Conservation (phyloP, 768 basidiomycete species). For the Podaxis carcinomalis region DNA sequence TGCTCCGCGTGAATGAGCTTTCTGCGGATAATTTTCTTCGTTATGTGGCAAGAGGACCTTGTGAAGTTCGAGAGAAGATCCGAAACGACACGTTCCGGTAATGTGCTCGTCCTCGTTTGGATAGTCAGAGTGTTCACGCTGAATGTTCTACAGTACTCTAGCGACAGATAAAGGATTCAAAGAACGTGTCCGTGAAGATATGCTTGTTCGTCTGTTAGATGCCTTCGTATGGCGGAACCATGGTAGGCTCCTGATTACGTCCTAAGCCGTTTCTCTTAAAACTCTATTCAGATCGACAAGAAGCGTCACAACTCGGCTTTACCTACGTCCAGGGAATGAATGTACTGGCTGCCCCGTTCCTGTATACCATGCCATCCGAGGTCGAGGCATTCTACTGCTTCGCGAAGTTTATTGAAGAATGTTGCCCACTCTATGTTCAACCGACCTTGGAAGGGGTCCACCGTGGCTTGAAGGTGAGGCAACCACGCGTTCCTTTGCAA, state of each 20-base stretch:
- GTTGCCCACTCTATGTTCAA: slow-evolving; percentile 94
- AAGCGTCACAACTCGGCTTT: slow-evolving; percentile 77
- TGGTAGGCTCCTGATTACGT: slow-evolving; percentile 39
- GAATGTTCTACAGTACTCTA: slow-evolving; percentile 55
- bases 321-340: slow-evolving; percentile 99
- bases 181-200: slow-evolving; percentile 93
- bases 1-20: slow-evolving; percentile 76
- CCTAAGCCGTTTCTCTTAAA: not conserved
- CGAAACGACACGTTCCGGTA: slow-evolving; percentile 96
- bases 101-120: not conserved
- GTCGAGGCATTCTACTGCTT: slow-evolving; percentile 99
- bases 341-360: slow-evolving; percentile 94
- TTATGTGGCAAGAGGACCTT: slow-evolving; percentile 81
- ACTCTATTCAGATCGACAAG: slow-evolving; percentile 57
- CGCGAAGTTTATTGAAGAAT: slow-evolving; percentile 91
- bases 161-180: slow-evolving; percentile 98
- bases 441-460: slow-evolving; percentile 96
- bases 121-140: not conserved
- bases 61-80: slow-evolving; percentile 87
- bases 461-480: slow-evolving; percentile 79
- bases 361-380: slow-evolving; percentile 96
- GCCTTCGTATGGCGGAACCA: slow-evolving; percentile 97
- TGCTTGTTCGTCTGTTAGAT: slow-evolving; percentile 93
- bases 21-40: slow-evolving; percentile 71
- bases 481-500: not conserved